Percentiles rank a stretch among this genome's conserved stretches.
phyloP scores from a whole-genome alignment of 2,329 filamentous ascomycete genomes.

The Zopfia rhizophila region DNA sequence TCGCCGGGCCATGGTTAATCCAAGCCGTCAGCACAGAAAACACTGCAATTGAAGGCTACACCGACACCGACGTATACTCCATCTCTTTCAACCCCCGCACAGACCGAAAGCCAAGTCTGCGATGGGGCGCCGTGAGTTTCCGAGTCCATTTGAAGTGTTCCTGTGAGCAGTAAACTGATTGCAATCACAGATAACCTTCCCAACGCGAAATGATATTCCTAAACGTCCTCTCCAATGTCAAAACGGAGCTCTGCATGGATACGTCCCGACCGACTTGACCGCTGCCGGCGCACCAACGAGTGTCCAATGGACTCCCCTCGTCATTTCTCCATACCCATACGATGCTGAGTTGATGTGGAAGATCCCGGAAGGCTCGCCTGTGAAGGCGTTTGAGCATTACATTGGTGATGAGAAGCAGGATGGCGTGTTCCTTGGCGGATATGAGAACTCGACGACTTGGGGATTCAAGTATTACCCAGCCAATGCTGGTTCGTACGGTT shows the following conservation, averaged over 20 bases:
- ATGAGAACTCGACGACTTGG: constrained; percentile 29
- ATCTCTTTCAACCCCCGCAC: constrained; percentile 5
- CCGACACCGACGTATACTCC: constrained; percentile 22
- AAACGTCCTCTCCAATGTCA: constrained; percentile 28
- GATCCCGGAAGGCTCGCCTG: constrained; percentile 21
- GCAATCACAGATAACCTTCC: constrained; percentile 28
- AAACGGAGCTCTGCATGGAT: constrained; percentile 17
- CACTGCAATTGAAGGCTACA: constrained; percentile 23
- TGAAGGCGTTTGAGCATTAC: constrained; percentile 32
- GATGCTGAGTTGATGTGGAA: constrained; percentile 30
- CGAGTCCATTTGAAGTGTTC: background rate
- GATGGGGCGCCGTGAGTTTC: constrained; percentile 24
- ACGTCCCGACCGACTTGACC: constrained; percentile 20
- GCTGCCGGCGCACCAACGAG: constrained; percentile 22
- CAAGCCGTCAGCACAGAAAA: constrained; percentile 27
- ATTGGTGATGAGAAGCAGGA: constrained; percentile 29
- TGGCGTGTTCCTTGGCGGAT: constrained; percentile 31
- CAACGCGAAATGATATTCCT: constrained; percentile 25
- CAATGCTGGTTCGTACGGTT: constrained; percentile 9
- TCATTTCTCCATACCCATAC: constrained; percentile 24
- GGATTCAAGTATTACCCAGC: constrained; percentile 28
- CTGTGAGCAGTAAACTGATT: background rate
- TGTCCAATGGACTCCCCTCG: constrained; percentile 23
- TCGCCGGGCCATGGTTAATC: constrained; percentile 26
- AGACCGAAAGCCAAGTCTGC: constrained; percentile 22